Evolutionary conservation across 352 stramenopile genomes (phyloP).

Genomic region (Pythium myriotylum): DNA sequence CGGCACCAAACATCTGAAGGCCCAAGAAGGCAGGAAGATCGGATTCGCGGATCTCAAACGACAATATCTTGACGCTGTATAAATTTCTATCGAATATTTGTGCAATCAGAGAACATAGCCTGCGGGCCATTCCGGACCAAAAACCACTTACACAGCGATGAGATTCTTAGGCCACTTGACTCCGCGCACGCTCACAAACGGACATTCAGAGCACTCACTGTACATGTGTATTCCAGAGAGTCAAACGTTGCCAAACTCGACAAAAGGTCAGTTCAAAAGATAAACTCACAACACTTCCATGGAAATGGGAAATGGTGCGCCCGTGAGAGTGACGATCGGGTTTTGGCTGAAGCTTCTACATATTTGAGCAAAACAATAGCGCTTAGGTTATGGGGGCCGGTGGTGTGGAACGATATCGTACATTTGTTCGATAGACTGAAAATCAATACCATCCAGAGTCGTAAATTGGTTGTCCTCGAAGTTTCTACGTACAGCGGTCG

Average conservation of each 20-base stretch:
- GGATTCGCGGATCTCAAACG: conserved; percentile 8
- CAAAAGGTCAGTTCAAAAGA: neutral
- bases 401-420: too few relatives aligned
- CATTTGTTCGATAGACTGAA: too few relatives aligned
- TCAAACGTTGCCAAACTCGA: neutral
- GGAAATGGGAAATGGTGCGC: neutral
- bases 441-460: too few relatives aligned
- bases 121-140: too few relatives aligned
- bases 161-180: neutral
- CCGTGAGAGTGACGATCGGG: too few relatives aligned
- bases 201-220: neutral
- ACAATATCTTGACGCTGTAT: neutral
- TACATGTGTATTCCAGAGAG: neutral
- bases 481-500: too few relatives aligned
- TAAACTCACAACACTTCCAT: neutral
- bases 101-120: too few relatives aligned
- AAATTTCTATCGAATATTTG: neutral
- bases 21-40: neutral
- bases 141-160: neutral
- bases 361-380: too few relatives aligned
- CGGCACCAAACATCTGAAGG: neutral
- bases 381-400: too few relatives aligned
- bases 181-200: neutral
- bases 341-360: too few relatives aligned
- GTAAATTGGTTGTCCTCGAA: too few relatives aligned